Evolutionary conservation across 164 flowering plant genomes (phyloP), one percentile per base, ranked within the genome.

Genomic region (Annona cherimola): DNA sequence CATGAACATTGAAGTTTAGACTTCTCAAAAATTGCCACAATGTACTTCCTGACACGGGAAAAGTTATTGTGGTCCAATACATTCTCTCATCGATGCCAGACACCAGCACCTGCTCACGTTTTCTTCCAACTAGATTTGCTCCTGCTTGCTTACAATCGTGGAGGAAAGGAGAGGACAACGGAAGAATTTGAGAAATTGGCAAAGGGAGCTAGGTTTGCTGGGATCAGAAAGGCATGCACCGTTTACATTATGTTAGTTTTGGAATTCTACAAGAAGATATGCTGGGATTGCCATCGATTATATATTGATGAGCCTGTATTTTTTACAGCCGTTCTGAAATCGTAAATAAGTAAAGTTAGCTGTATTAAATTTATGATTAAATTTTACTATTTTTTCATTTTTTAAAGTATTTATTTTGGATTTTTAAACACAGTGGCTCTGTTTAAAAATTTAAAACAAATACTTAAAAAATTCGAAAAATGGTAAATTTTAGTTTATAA

Each of bases 11-110:
- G n/a, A n/a, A 77, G 43, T 11, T 71, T 60, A 76, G 68, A 18
- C 20, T 79, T 55, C 20, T 79, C 62, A 63, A 76, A 55, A 77
- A 80, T 65, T 76, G 76, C 12, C 75, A 72, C 26, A 73, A 76
- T 46, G 84, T 74, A 0, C 76, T 84, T 2, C 77, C 81, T 11
- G 77, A 46, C 61, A 19, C 42, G 26, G 64, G 81, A 75, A 76
- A 75, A 45, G 59, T 79, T 75, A 80, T 83, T 66, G 46, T 75
- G 4, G 70, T 64, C 0, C 75, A 70, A 46, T 18, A 14, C 4
- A 18, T 74, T 18, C 12, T 45, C 19, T 70, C 79, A 19, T 50
- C 8, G 9, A 16, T 26, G 5, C 42, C 69, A 70, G 16, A 39
- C 45, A 1, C 50, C 39, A 50, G 7, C 42, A 41, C n/a, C 66